Conservation (phyloP, 805 yeast species). For the Lipomyces sp. region DNA sequence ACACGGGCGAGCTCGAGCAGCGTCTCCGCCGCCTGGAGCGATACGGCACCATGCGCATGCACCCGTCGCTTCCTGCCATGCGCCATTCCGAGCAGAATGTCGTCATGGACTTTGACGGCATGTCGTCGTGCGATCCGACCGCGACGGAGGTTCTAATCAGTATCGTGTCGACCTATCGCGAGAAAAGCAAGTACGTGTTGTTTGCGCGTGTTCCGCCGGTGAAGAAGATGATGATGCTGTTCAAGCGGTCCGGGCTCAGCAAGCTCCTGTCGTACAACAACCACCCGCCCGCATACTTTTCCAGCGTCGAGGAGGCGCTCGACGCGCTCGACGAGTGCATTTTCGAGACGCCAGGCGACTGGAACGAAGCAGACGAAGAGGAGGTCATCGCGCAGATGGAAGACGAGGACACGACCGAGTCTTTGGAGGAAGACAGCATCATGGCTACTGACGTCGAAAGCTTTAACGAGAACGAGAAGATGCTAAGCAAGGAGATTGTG, state of each 20-base stretch:
- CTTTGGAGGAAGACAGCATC: constrained; percentile 12
- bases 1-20: constrained; percentile 69
- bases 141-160: constrained; percentile 71
- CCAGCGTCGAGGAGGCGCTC: constrained; percentile 58
- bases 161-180: constrained; percentile 53
- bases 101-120: constrained; percentile 76
- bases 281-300: constrained; percentile 41
- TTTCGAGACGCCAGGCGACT: constrained; percentile 23
- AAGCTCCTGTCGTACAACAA: constrained; percentile 38
- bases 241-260: constrained; percentile 56
- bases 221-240: constrained; percentile 46
- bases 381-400: constrained; percentile 14
- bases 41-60: constrained; percentile 70
- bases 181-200: constrained; percentile 55
- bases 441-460: constrained; percentile 5
- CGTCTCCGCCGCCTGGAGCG: constrained; percentile 67
- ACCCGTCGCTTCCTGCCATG: constrained; percentile 67
- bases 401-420: constrained; percentile 9
- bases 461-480: constrained; percentile 9
- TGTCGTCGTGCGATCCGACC: constrained; percentile 74
- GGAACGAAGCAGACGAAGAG: constrained; percentile 20
- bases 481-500: constrained; percentile 10
- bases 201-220: constrained; percentile 59
- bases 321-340: constrained; percentile 42
- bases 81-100: constrained; percentile 51